Evolutionary conservation across 108 stramenopile species (phyloP).

Genomic region (Nitzschia putrida): DNA sequence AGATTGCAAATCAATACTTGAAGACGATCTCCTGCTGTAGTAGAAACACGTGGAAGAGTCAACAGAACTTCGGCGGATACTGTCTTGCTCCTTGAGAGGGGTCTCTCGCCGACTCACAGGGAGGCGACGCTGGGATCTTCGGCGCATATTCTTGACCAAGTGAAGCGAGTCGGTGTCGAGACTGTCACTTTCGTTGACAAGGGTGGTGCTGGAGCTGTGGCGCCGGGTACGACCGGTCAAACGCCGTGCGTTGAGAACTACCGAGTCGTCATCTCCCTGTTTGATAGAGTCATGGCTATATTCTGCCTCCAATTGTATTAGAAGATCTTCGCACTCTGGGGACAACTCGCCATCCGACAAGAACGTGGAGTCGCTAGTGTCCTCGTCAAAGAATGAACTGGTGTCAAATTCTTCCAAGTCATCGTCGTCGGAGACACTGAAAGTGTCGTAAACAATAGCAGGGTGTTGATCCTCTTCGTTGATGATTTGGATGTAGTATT

Average conservation of each 20-base stretch:
- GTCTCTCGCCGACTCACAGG: background rate
- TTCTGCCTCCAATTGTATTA: too few species aligned
- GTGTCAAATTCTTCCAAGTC: background rate
- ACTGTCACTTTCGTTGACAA: background rate
- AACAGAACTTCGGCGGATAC: background rate
- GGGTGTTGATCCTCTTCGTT: background rate
- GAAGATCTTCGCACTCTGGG: too few species aligned
- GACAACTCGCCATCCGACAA: background rate
- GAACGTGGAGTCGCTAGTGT: background rate
- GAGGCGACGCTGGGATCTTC: background rate
- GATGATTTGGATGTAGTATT: background rate
- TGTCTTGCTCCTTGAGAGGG: background rate
- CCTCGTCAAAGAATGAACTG: background rate
- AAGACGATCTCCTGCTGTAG: too few species aligned
- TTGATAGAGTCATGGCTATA: too few species aligned
- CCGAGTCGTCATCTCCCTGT: background rate
- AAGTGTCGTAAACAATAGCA: background rate
- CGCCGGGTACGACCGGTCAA: background rate
- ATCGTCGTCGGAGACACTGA: background rate
- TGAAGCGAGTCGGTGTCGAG: background rate
- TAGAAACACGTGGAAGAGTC: background rate
- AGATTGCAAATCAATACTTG: background rate
- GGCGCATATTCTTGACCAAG: background rate
- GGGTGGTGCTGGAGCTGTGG: background rate
- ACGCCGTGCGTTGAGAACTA: background rate